phyloP scores from a whole-genome alignment of 805 yeast species.

The Kodamaea neixiangensis region DNA sequence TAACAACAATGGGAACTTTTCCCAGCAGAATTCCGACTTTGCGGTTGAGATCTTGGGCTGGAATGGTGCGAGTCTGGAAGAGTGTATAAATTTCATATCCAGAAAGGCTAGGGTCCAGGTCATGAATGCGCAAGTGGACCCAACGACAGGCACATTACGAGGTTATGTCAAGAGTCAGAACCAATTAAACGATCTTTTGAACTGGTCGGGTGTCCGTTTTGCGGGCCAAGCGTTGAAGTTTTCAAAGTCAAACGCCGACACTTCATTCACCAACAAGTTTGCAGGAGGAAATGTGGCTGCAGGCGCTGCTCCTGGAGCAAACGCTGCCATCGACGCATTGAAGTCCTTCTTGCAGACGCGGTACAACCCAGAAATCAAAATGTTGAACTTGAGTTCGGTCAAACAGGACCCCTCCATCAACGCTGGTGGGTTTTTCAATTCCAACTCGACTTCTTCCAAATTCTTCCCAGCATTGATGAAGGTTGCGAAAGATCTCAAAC shows the following conservation, averaged over 20 bases:
- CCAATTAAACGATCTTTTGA: constrained; percentile 60
- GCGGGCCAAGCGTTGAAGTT: constrained; percentile 72
- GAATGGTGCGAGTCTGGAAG: constrained; percentile 71
- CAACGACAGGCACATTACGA: constrained; percentile 48
- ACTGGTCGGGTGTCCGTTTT: constrained; percentile 76
- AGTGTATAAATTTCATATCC: constrained; percentile 66
- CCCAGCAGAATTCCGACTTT: constrained; percentile 19
- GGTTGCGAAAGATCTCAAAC: constrained; percentile 57
- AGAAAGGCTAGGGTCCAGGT: constrained; percentile 65
- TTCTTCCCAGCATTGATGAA: constrained; percentile 90
- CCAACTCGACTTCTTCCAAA: constrained; percentile 66
- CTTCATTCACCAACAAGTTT: constrained; percentile 18
- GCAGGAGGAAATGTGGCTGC: constrained; percentile 4
- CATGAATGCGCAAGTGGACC: constrained; percentile 53
- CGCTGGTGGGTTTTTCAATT: constrained; percentile 63
- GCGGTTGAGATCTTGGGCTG: constrained; percentile 72
- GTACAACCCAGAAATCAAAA: constrained; percentile 60
- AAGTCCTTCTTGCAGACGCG: constrained; percentile 62
- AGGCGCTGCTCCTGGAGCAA: constrained; percentile 12
- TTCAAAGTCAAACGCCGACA: constrained; percentile 29
- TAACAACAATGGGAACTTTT: constrained; percentile 19
- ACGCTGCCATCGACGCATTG: constrained; percentile 61
- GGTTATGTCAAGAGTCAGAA: constrained; percentile 56
- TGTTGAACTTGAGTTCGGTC: constrained; percentile 71
- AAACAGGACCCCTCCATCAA: constrained; percentile 62